These are phyloP conservation scores for Pascua guehoae DNA, from an alignment of 1,284 basidiomycete species.

Conservation along the genomic window DNA sequence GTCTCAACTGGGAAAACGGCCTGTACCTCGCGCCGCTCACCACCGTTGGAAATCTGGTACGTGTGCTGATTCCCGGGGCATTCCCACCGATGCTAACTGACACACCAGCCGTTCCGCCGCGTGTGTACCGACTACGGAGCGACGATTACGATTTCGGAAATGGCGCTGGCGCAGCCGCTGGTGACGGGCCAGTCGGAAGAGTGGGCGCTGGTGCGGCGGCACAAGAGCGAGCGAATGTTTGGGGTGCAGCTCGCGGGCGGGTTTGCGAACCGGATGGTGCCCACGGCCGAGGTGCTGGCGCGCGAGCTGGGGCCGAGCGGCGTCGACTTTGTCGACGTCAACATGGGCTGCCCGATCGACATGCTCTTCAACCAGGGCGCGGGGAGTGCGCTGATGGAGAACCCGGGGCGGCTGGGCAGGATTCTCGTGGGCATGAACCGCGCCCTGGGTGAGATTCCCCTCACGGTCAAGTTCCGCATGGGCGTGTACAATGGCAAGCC, in stretches of 20 bases:
- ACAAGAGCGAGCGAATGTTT: conserved; percentile 83
- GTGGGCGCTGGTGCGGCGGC: conserved; percentile 82
- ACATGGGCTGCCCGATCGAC: conserved; percentile 92
- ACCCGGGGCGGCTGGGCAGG: conserved; percentile 74
- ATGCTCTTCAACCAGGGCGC: conserved; percentile 88
- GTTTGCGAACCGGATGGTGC: conserved; percentile 54
- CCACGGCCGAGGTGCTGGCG: conserved; percentile 77
- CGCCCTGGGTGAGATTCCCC: conserved; percentile 83
- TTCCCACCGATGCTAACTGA: background rate
- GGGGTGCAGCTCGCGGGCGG: conserved; percentile 70
- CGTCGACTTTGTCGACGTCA: conserved; percentile 89
- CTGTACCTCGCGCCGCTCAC: conserved; percentile 93
- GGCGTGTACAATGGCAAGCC: conserved; percentile 83
- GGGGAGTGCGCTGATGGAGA: conserved; percentile 82
- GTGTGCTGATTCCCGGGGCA: conserved; percentile 35
- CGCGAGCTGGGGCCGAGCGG: conserved; percentile 59
- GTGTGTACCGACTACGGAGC: conserved; percentile 82
- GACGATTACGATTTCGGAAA: conserved; percentile 94
- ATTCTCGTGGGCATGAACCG: conserved; percentile 88
- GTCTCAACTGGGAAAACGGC: conserved; percentile 80
- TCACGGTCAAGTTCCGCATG: conserved; percentile 93
- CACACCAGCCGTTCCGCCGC: conserved; percentile 77
- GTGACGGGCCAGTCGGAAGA: conserved; percentile 79
- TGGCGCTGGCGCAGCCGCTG: conserved; percentile 76
- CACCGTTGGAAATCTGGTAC: conserved; percentile 87